Base-by-base conservation (phyloP, 371 early-diverging fungal species). In the Zychaea mexicana region DNA sequence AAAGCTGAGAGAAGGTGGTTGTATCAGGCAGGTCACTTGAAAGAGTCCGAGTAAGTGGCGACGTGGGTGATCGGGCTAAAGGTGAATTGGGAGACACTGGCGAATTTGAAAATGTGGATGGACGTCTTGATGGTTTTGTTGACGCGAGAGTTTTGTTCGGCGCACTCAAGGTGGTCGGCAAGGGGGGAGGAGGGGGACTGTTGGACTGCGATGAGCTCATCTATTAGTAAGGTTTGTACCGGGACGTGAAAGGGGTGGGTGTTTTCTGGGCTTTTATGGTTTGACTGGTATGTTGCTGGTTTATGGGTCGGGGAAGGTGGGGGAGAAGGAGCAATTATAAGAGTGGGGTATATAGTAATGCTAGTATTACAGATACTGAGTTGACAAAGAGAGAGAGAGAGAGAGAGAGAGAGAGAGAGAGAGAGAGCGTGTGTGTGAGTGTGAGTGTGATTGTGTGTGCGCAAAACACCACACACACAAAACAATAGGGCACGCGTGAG, bases 131-230 rank as follows among this genome's bases (percentile, higher is more conserved):
- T 24, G 77, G 67, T 47, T 69, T 70, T 39, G 52, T 77, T 3
- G 71, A 68, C 24, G 60, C 64, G 21, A 77, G 63, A 7, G 77
- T 77, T 54, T 68, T 77, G 56, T 73, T 71, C 1, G 74, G 77
- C 39, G 74, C 74, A 53, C 74, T 77, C 42, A 77, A 56, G 36
- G n/a, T n/a, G n/a, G 62, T 63, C 49, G 67, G 71, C 52, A 61
- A 52, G 21, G 59, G 65, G 36, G n/a, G n/a, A 6, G 36, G 36
- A 36, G 42, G 42, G 60, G 69, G 62, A 28, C 22, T 52, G n/a
- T 46, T 65, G 28, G 58, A 59, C 49, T 64, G 57, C 38, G 67
- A 67, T 62, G 67, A 55, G 67, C 52, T 67, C 64, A 60, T 69
- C 56, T 64, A n/a, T n/a, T n/a, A n/a, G n/a, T n/a, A 64, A 52